Evolutionary conservation across 129 eudicot genomes (phyloP).

Genomic region (Deinandra increscens): DNA sequence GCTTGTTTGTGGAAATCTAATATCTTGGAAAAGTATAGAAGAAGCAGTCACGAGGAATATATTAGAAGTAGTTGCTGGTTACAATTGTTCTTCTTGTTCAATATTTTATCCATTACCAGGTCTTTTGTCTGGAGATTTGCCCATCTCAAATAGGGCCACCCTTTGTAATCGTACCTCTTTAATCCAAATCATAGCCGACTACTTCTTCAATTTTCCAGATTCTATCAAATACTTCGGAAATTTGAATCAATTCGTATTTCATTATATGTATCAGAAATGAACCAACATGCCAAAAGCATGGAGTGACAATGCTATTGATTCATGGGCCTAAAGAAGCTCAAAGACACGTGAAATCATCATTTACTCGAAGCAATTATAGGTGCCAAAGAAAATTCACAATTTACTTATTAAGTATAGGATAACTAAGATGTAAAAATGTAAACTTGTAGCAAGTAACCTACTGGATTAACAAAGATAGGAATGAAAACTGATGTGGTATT

Average conservation of each 20-base stretch:
- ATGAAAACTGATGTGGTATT: not conserved
- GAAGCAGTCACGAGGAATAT: too few species aligned
- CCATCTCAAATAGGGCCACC: too few species aligned
- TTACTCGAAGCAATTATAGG: not conserved
- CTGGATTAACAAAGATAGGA: not conserved
- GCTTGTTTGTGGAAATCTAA: too few species aligned
- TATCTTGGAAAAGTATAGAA: too few species aligned
- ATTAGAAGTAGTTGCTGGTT: too few species aligned
- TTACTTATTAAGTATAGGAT: not conserved
- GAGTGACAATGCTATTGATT: not conserved
- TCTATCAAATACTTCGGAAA: too few species aligned
- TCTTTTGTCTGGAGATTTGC: too few species aligned
- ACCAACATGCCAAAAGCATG: not conserved
- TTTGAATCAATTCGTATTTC: not conserved
- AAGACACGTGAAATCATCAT: not conserved
- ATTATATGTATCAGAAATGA: not conserved
- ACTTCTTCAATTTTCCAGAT: too few species aligned
- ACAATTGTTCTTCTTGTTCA: too few species aligned
- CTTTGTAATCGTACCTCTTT: too few species aligned
- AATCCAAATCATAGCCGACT: too few species aligned
- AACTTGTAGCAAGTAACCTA: constrained; percentile 7
- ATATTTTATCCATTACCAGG: too few species aligned
- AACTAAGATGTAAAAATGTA: not conserved
- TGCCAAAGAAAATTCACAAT: not conserved
- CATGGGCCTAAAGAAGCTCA: not conserved